Evolutionary conservation across 768 basidiomycete species (phyloP).

Genomic region (Pleurotus tuoliensis): DNA sequence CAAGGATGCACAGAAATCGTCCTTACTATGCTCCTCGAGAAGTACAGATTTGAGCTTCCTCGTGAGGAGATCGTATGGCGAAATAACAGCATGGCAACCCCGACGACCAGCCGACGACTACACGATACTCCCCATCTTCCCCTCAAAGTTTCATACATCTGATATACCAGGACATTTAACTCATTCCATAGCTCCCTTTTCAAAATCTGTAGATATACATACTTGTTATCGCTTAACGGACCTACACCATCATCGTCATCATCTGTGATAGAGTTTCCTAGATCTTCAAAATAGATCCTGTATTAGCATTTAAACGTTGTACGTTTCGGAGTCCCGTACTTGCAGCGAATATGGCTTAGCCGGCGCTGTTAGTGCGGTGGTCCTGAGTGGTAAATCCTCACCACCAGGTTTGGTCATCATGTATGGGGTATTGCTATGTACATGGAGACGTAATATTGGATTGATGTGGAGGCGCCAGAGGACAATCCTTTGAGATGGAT

Average conservation of each 20-base stretch:
- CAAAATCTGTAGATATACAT: neutral
- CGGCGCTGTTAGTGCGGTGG: neutral
- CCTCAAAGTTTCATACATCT: conserved; percentile 7
- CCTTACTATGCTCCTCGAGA: conserved; percentile 15
- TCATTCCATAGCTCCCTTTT: neutral
- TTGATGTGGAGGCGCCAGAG: too few species aligned
- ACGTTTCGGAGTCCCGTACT: neutral
- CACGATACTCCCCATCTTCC: conserved; percentile 12
- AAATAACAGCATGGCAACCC: conserved; percentile 21
- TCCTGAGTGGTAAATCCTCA: neutral
- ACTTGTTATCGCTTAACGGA: neutral
- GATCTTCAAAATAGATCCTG: conserved; percentile 4
- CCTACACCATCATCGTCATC: conserved; percentile 2
- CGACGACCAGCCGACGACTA: conserved; percentile 13
- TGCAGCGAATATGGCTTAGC: neutral
- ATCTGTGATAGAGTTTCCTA: conserved; percentile 4
- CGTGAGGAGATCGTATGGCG: conserved; percentile 28
- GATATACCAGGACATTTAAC: neutral
- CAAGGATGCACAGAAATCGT: conserved; percentile 15
- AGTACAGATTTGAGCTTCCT: conserved; percentile 23
- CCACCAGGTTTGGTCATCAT: neutral
- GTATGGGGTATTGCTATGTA: neutral
- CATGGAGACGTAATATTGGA: too few species aligned
- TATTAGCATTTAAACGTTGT: neutral
- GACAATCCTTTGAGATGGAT: too few species aligned